Conservation (phyloP, 1,284 basidiomycete genomes). For the Boletus hoseneyae region DNA sequence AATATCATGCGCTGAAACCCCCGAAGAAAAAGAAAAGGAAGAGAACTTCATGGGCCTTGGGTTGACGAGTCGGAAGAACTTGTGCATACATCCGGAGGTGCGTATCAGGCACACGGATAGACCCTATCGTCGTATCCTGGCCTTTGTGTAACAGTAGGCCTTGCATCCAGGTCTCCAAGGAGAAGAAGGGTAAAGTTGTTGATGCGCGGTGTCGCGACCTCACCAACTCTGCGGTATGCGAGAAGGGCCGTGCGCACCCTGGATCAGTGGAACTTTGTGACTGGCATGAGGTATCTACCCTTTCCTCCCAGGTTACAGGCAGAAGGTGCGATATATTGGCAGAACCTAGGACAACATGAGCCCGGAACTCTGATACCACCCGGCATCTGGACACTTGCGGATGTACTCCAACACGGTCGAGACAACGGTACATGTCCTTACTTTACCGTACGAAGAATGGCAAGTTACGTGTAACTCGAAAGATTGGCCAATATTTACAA, state of each 20-base stretch:
- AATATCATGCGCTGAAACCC: slow-evolving; percentile 62
- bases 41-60: slow-evolving; percentile 86
- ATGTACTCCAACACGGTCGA: slow-evolving; percentile 86
- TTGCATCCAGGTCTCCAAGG: slow-evolving; percentile 73
- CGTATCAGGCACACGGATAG: slow-evolving; percentile 22
- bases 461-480: slow-evolving; percentile 33
- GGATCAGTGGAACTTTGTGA: slow-evolving; percentile 91
- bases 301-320: slow-evolving; percentile 2
- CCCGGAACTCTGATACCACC: slow-evolving; percentile 82
- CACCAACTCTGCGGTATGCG: slow-evolving; percentile 82
- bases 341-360: slow-evolving; percentile 79
- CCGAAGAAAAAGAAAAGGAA: slow-evolving; percentile 78
- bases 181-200: slow-evolving; percentile 97
- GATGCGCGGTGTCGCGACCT: slow-evolving; percentile 97
- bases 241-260: slow-evolving; percentile 85
- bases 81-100: slow-evolving; percentile 95
- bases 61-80: slow-evolving; percentile 92
- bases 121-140: neutral
- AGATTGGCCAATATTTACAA: slow-evolving; percentile 6
- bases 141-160: slow-evolving; percentile 6
- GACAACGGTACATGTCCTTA: slow-evolving; percentile 92
- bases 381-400: slow-evolving; percentile 94
- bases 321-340: slow-evolving; percentile 2
- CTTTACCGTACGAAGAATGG: slow-evolving; percentile 96
- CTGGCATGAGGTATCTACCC: slow-evolving; percentile 83